These are phyloP conservation scores for Tilletia walkeri DNA, from an alignment of 1,284 basidiomycete genomes.

Conservation along the genomic window DNA sequence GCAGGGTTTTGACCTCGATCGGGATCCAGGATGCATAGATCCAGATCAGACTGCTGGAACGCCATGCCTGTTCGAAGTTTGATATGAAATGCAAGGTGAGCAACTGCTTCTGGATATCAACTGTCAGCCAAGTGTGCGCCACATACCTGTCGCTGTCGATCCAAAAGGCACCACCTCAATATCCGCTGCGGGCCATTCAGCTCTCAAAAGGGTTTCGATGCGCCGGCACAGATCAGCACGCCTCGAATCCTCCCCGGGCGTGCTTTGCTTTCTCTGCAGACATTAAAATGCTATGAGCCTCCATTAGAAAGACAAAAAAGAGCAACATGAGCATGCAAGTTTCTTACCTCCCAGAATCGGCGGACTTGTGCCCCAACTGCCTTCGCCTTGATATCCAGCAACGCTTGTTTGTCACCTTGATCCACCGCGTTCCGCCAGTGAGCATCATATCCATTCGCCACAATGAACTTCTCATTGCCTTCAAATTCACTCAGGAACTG, in stretches of 20 bases:
- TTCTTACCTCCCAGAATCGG: constrained; percentile 27
- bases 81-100: no score
- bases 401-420: background rate
- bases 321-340: no score
- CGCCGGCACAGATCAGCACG: background rate
- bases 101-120: no score
- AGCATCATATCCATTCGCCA: background rate
- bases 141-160: constrained; percentile 37
- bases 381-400: background rate
- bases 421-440: background rate
- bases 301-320: constrained; percentile 18
- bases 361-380: constrained; percentile 30
- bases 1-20: constrained; percentile 33
- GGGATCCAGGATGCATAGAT: constrained; percentile 42
- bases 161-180: constrained; percentile 42
- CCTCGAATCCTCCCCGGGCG: background rate
- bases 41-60: constrained; percentile 37
- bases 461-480: background rate
- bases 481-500: background rate
- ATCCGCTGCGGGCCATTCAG: constrained; percentile 30
- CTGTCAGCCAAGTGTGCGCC: no score
- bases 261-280: constrained; percentile 11
- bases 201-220: constrained; percentile 32
- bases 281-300: background rate
- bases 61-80: constrained; percentile 20